phyloP scores from a whole-genome alignment of 352 stramenopile species.

The Globisporangium spinosum region DNA sequence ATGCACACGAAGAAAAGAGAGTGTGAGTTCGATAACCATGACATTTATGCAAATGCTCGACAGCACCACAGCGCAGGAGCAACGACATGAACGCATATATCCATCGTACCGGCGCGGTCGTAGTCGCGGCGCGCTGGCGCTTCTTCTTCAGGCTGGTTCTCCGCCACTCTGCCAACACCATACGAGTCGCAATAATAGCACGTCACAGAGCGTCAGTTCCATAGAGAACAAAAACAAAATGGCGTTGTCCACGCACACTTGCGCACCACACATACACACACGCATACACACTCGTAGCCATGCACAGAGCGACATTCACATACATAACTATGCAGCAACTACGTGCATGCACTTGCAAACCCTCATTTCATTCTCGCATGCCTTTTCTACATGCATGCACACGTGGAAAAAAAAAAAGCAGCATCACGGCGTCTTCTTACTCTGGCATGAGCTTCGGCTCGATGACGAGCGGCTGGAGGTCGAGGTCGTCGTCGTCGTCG shows the following conservation, averaged over 20 bases:
- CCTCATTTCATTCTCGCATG: neutral
- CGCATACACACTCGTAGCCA: neutral
- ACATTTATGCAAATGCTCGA: neutral
- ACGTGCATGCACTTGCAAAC: neutral
- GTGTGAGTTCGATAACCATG: neutral
- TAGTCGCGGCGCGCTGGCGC: constrained; percentile 25
- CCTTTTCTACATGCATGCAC: neutral
- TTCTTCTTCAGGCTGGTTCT: constrained; percentile 23
- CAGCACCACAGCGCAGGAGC: neutral
- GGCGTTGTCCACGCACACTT: neutral
- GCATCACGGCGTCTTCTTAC: constrained; percentile 24
- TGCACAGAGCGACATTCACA: neutral
- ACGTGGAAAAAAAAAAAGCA: constrained; percentile 2
- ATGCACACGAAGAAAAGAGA: neutral
- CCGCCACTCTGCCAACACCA: constrained; percentile 23
- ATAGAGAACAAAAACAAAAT: neutral
- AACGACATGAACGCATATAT: neutral
- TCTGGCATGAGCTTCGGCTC: constrained; percentile 37
- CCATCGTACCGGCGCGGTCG: constrained; percentile 20
- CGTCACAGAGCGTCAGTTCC: neutral
- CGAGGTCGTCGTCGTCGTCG: constrained; percentile 67
- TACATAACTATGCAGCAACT: neutral
- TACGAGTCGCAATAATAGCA: neutral
- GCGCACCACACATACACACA: neutral
- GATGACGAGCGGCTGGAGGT: constrained; percentile 44